These are phyloP conservation scores for Westerdykella ornata DNA, from an alignment of 2,329 filamentous ascomycete genomes.

Conservation along the genomic window DNA sequence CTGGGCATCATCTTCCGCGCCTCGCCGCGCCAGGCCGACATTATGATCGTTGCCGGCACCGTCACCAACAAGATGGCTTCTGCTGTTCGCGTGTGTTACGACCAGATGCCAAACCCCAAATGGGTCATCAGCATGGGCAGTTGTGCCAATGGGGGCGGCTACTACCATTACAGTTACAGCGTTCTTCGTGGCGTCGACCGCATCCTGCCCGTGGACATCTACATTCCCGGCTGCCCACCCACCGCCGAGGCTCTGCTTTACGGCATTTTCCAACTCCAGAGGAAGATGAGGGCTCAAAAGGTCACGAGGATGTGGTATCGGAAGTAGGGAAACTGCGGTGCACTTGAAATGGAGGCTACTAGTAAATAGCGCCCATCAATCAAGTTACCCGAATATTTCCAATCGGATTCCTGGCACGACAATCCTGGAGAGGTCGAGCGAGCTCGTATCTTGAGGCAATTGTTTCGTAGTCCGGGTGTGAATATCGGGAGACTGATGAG, in stretches of 20 bases:
- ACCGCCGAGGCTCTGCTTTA: conserved; percentile 51
- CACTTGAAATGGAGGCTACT: no score
- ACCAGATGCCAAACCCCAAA: conserved; percentile 88
- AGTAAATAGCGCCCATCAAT: no score
- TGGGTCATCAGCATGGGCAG: conserved; percentile 84
- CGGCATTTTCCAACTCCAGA: conserved; percentile 68
- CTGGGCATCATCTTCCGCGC: conserved; percentile 89
- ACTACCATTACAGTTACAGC: conserved; percentile 81
- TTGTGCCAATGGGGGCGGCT: conserved; percentile 77
- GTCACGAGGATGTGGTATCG: conserved; percentile 55
- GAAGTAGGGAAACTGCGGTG: no score
- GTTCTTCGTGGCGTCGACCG: conserved; percentile 72
- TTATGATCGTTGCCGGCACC: conserved; percentile 92
- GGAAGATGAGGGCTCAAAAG: conserved; percentile 62
- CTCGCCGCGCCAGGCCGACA: conserved; percentile 81
- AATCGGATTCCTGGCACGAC: no score
- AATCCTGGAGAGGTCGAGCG: no score
- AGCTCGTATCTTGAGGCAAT: no score
- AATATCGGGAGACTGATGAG: no score
- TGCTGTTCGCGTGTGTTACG: conserved; percentile 81
- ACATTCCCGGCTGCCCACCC: conserved; percentile 66
- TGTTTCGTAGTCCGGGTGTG: no score
- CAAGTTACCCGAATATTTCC: no score
- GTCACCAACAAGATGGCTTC: conserved; percentile 96
- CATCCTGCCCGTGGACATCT: conserved; percentile 76